These are phyloP conservation scores for Isatis lusitanica DNA, from an alignment of 441 rosid species.

Conservation along the genomic window DNA sequence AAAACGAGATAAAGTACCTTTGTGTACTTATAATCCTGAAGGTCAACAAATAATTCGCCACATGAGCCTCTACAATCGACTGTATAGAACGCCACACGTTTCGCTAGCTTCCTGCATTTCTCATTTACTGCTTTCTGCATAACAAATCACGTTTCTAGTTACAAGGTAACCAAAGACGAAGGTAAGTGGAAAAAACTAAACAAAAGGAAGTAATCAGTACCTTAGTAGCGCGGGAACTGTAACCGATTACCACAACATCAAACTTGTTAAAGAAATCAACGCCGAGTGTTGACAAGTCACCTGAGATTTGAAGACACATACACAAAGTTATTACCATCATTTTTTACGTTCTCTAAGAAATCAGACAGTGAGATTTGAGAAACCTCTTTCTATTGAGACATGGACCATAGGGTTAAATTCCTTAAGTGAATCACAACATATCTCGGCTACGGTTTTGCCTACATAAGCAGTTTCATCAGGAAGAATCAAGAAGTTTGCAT, in stretches of 20 bases:
- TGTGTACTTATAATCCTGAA: constrained; percentile 57
- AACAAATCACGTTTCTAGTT: neutral
- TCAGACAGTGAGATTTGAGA: neutral
- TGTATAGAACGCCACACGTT: constrained; percentile 74
- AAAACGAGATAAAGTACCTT: constrained; percentile 44
- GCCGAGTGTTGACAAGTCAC: constrained; percentile 62
- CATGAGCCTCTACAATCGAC: constrained; percentile 79
- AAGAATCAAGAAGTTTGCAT: constrained; percentile 66
- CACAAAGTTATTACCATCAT: neutral
- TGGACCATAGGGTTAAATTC: constrained; percentile 90
- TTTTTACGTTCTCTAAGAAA: neutral
- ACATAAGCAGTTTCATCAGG: constrained; percentile 44
- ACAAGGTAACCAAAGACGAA: neutral
- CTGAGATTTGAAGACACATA: constrained; percentile 35
- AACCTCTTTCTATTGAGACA: constrained; percentile 79
- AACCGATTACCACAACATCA: constrained; percentile 70
- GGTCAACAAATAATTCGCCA: constrained; percentile 85
- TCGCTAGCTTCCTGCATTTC: constrained; percentile 66
- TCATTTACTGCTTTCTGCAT: constrained; percentile 70
- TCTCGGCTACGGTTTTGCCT: constrained; percentile 62
- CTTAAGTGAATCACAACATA: constrained; percentile 61
- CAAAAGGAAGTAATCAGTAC: constrained; percentile 34
- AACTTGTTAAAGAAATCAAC: constrained; percentile 66
- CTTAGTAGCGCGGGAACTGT: constrained; percentile 54
- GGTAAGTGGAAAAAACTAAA: neutral